phyloP scores from a whole-genome alignment of 2,329 filamentous ascomycete genomes.

The Lizonia empirigonia region DNA sequence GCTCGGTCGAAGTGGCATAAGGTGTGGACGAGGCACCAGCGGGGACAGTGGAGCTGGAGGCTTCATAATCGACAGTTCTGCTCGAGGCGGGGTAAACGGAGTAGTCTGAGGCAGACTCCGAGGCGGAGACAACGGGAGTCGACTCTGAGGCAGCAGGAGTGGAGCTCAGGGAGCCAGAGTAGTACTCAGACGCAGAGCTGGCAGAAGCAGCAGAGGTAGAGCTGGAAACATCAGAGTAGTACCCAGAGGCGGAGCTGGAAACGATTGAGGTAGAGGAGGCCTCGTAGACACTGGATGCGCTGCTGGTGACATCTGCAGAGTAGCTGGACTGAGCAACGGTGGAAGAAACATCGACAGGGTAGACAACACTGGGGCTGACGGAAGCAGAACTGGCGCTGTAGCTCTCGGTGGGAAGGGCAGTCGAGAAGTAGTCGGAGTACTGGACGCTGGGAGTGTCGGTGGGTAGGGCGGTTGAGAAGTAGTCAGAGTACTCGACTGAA shows the following conservation, averaged over 20 bases:
- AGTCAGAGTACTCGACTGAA: not conserved
- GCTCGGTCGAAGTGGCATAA: constrained; percentile 15
- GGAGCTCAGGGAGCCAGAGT: not conserved
- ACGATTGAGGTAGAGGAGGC: constrained; percentile 1
- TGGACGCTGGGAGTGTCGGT: constrained; percentile 8
- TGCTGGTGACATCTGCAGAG: constrained; percentile 11
- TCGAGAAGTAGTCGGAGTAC: constrained; percentile 15
- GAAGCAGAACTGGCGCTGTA: constrained; percentile 9
- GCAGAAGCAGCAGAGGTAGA: not conserved
- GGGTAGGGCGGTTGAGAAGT: not conserved
- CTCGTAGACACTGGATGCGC: constrained; percentile 5
- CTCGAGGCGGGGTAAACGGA: constrained; percentile 8
- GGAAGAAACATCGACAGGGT: constrained; percentile 13
- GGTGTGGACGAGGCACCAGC: constrained; percentile 10
- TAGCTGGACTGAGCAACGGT: constrained; percentile 7
- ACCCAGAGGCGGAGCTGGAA: constrained; percentile 1
- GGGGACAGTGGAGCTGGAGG: constrained; percentile 4
- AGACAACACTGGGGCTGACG: constrained; percentile 15
- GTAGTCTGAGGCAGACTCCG: not conserved
- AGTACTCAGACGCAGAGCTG: constrained; percentile 2
- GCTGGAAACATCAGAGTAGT: not conserved
- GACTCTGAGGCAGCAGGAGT: not conserved
- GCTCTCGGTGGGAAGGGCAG: constrained; percentile 3
- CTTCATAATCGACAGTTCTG: constrained; percentile 4
- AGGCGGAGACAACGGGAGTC: not conserved